Evolutionary conservation across 257 asterid genomes (phyloP).

Genomic region (Rehmannia glutinosa): DNA sequence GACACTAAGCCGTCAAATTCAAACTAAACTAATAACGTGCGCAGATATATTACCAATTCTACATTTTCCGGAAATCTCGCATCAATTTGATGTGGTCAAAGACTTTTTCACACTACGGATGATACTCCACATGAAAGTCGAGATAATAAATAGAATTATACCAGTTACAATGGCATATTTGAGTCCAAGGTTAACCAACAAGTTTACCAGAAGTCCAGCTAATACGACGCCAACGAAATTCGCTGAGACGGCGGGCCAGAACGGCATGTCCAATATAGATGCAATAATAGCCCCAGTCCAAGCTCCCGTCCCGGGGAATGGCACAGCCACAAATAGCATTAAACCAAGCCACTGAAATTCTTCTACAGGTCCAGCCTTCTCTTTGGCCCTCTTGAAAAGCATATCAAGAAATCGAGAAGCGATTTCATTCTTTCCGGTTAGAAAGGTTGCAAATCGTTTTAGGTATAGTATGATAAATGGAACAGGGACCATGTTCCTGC

Average conservation of each 20-base stretch:
- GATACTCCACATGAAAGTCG: constrained; percentile 79
- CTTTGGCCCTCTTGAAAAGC: constrained; percentile 54
- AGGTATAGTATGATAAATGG: constrained; percentile 67
- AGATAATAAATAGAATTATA: constrained; percentile 48
- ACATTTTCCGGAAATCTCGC: not conserved
- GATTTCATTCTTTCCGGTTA: constrained; percentile 48
- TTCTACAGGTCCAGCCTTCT: constrained; percentile 77
- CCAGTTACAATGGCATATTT: constrained; percentile 61
- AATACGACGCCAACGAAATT: constrained; percentile 77
- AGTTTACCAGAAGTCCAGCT: constrained; percentile 75
- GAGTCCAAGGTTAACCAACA: constrained; percentile 76
- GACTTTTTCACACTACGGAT: constrained; percentile 54
- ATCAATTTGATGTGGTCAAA: constrained; percentile 32
- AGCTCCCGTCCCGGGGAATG: constrained; percentile 90
- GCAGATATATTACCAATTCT: not conserved
- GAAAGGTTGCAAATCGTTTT: constrained; percentile 49
- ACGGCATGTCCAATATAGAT: constrained; percentile 77
- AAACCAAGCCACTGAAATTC: constrained; percentile 90
- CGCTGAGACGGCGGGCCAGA: constrained; percentile 70
- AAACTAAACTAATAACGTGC: too few species aligned
- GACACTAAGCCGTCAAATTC: too few species aligned
- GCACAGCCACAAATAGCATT: constrained; percentile 89
- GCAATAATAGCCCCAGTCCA: constrained; percentile 89
- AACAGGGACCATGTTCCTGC: constrained; percentile 81
- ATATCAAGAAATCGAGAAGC: constrained; percentile 55